Evolutionary conservation across 1,284 basidiomycete genomes (phyloP), one percentile per base, ranked within the genome.

Genomic region (Tilletiopsis washingtonensis): DNA sequence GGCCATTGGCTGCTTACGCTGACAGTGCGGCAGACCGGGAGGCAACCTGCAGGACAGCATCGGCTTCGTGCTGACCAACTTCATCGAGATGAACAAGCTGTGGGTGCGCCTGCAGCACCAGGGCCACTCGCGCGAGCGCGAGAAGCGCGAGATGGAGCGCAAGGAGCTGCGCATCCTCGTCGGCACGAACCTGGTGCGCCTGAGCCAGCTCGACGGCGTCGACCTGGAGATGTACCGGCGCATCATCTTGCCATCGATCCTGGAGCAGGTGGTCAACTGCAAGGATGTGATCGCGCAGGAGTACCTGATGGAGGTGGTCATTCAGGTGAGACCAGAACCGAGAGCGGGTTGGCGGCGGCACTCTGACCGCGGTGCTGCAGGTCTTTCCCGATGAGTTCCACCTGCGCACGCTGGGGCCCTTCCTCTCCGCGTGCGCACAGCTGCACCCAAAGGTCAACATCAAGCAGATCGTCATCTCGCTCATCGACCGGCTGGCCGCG

Each of bases 51-150:
- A 63, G 42, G 70, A 73, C 56, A 64, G 60, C 51, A 71, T 73
- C 45, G 64, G 65, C 45, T 73, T 73, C 40, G 64, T 73, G 27
- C 62, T 73, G 34, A 65, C 67, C 51, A 73, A 73, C 47, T 71
- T 73, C 44, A 67, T 73, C 53, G 70, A 73, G 54, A 73, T 73
- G 70, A 73, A 73, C 61, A 71, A 71, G 60, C 64, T 73, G 25
- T 73, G 70, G 70, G 70, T 73, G 25, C 57, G 70, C 25, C 62
- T 71, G 25, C 70, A 73, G 53, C 70, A 73, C 45, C 70, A 71
- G 32, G 70, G 70, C 26, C 70, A 69, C 45, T 70, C 67, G 2
- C 51, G 70, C 26, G 70, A 73, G 19, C 64, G 70, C 38, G 70
- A 73, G 57, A 68, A 69, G 56, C 61, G 70, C 20, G 70, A 73